These are phyloP conservation scores for Gorgonomyces haynaldii DNA, from an alignment of 192 early-diverging fungal genomes.

Conservation along the genomic window DNA sequence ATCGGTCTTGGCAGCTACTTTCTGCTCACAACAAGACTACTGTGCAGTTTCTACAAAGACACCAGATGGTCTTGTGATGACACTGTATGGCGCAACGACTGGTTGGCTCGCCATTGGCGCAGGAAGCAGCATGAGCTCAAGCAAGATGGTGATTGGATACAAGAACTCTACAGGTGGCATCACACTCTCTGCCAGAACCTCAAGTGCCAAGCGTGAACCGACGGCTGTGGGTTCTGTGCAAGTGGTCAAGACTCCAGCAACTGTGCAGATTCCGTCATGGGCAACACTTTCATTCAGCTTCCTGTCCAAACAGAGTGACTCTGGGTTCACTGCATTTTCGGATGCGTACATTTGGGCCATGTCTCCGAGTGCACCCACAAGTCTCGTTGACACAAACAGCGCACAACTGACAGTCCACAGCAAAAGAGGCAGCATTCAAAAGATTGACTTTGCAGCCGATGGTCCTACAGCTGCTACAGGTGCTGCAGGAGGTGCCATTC, in stretches of 20 bases:
- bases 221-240: background rate
- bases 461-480: background rate
- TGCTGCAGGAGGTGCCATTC: background rate
- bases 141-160: constrained; percentile 20
- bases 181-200: constrained; percentile 12
- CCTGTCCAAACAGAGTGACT: background rate
- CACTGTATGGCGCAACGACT: no score
- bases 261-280: constrained; percentile 1
- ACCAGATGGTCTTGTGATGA: no score
- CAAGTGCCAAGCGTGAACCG: background rate
- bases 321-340: background rate
- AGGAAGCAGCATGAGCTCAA: constrained; percentile 12
- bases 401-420: background rate
- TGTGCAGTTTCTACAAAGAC: no score
- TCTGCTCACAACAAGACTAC: no score
- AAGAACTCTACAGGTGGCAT: constrained; percentile 13
- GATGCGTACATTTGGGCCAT: constrained; percentile 2
- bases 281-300: constrained; percentile 2
- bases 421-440: background rate
- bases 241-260: background rate
- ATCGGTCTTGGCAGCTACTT: no score
- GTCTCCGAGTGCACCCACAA: background rate
- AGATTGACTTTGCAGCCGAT: constrained; percentile 7
- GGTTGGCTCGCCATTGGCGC: constrained; percentile 17
- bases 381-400: background rate